Evolutionary conservation across 106 monocot genomes (phyloP).

Genomic region (Acanthochlamys bracteata): DNA sequence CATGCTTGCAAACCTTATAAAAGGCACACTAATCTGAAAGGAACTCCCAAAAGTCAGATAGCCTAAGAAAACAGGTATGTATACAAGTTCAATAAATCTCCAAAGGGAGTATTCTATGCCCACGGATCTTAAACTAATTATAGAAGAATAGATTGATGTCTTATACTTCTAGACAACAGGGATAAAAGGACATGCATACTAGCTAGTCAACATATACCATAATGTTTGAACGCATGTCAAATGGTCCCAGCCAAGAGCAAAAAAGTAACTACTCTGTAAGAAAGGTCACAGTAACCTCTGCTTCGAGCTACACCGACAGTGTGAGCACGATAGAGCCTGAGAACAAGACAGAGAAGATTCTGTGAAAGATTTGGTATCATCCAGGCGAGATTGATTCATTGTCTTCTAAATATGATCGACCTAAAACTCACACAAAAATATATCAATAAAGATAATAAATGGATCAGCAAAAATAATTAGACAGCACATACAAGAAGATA

Average conservation of each 20-base stretch:
- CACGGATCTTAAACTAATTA: not conserved
- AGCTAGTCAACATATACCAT: not conserved
- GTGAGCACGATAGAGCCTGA: constrained; percentile 2
- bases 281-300: not conserved
- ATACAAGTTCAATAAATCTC: too few relatives aligned
- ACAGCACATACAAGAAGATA: too few relatives aligned
- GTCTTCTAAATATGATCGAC: constrained; percentile 3
- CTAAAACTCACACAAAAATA: not conserved
- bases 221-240: not conserved
- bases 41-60: too few relatives aligned
- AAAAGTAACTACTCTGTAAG: not conserved
- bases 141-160: not conserved
- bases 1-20: too few relatives aligned
- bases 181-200: not conserved
- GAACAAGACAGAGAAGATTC: constrained; percentile 2
- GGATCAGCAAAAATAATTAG: too few relatives aligned
- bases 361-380: constrained; percentile 12
- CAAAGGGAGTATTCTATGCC: too few relatives aligned
- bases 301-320: constrained; percentile 2
- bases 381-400: constrained; percentile 16
- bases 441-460: too few relatives aligned
- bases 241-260: not conserved
- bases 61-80: too few relatives aligned
- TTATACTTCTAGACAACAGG: not conserved
- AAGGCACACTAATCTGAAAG: too few relatives aligned